Base-by-base conservation (phyloP, 495 filamentous ascomycete genomes). In the Trypethelium eluteriae region DNA sequence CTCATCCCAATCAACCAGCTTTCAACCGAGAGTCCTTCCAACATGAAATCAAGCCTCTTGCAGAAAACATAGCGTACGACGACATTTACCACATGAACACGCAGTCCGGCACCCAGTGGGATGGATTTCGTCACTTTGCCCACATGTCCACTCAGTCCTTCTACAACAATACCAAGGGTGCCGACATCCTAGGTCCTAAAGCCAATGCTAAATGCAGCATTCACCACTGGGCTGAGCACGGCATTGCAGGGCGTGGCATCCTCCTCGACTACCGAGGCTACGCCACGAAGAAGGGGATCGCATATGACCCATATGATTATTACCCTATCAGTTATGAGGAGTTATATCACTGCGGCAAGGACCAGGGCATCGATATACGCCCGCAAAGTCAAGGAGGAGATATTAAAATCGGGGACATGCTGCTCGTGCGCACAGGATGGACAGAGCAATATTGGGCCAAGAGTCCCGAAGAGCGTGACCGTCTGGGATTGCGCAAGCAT, bases 81-180 rank as follows among this genome's bases (percentile, higher is more conserved):
- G 88, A 91, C 68, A 80, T 88, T 66, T 86, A 90, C 67, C 81
- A 83, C 36, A 81, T 92, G 74, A 92, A 92, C 74, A 91, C 89
- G 0, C 89, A 92, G 72, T 83, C 84, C 70, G 84, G 84, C 36
- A 88, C 86, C 2, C 89, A 93, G 75, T 92, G 89, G 89, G 89
- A 93, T 71, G 86, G 87, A 25, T 80, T 92, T 67, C 25, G 61
- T 38, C 69, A 81, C 75, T 76, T 80, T 64, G 74, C 76, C 14
- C 79, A 83, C 65, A 70, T 81, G 3, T 70, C 74, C 38, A 77
- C 66, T 69, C 75, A 59, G 14, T 74, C 69, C 56, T 87, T 70
- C 81, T 82, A 86, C 74, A 85, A 85, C 69, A 78, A 79, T 72
- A 76, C 81, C 5, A 83, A 78, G 34, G 76, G 76, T 4, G 73